These are phyloP conservation scores for Aaosphaeria arxii DNA, from an alignment of 2,329 filamentous ascomycete genomes.

Conservation along the genomic window DNA sequence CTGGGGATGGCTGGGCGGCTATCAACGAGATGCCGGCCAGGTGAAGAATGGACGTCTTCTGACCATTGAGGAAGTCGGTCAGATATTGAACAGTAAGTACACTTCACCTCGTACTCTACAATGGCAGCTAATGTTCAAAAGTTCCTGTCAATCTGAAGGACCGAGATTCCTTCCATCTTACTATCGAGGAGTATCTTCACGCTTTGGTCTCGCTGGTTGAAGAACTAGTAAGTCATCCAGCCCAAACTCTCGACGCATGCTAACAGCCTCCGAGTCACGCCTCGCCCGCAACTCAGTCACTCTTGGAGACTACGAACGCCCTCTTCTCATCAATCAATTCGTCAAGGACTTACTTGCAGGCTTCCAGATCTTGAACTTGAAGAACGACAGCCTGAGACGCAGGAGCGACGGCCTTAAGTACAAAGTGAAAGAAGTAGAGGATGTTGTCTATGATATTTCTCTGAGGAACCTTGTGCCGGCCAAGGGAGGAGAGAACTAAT, in stretches of 20 bases:
- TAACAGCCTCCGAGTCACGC: constrained; percentile 54
- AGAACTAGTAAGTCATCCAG: constrained; percentile 62
- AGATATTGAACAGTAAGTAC: constrained; percentile 65
- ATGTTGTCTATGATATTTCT: constrained; percentile 94
- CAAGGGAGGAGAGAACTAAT: constrained; percentile 7
- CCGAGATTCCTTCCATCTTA: constrained; percentile 86
- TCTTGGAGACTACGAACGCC: constrained; percentile 80
- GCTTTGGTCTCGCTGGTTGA: constrained; percentile 83
- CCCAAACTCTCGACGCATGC: neutral
- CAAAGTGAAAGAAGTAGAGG: constrained; percentile 95
- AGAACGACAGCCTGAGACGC: constrained; percentile 88
- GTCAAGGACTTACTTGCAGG: constrained; percentile 94
- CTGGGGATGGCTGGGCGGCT: constrained; percentile 77
- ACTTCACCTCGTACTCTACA: neutral
- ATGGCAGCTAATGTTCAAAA: constrained; percentile 33
- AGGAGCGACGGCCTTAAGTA: constrained; percentile 95
- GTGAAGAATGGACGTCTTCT: constrained; percentile 64
- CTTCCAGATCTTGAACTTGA: constrained; percentile 95
- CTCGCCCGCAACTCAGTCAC: constrained; percentile 94
- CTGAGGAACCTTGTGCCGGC: constrained; percentile 70
- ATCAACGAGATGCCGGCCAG: constrained; percentile 52
- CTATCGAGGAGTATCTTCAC: constrained; percentile 94
- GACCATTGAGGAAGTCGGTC: constrained; percentile 84
- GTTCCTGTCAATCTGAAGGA: constrained; percentile 92
- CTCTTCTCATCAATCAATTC: constrained; percentile 84